Conservation (phyloP, 176 grass and related monocot species). For the Thalia dealbata region DNA sequence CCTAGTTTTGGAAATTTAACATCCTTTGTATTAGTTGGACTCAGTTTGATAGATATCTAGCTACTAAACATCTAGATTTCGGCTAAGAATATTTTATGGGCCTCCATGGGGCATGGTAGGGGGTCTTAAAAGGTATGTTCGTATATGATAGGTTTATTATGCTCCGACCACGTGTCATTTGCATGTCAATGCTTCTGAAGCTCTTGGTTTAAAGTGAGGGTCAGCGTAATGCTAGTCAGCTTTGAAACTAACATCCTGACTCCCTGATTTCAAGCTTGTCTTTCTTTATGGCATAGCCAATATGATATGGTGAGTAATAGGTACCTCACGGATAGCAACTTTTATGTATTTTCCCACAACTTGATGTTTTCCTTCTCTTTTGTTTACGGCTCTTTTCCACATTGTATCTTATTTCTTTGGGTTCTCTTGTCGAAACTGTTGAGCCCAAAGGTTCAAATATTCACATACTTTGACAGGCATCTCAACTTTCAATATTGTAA, state of each 20-base stretch:
- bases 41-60: background rate
- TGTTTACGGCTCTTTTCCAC: background rate
- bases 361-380: background rate
- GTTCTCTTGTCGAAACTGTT: background rate
- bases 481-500: background rate
- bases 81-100: too few relatives aligned
- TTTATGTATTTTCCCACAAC: background rate
- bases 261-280: background rate
- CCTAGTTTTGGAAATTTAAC: background rate
- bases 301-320: background rate
- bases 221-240: too few relatives aligned
- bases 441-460: background rate
- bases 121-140: too few relatives aligned
- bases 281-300: background rate
- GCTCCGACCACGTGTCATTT: too few relatives aligned
- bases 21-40: background rate
- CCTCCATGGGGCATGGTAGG: too few relatives aligned
- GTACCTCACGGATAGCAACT: background rate
- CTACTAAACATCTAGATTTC: too few relatives aligned
- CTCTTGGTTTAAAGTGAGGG: too few relatives aligned
- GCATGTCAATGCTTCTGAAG: too few relatives aligned
- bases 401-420: background rate
- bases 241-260: too few relatives aligned
- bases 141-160: too few relatives aligned
- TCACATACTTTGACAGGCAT: background rate